Evolutionary conservation across 305 asterid species (phyloP), one percentile per base, ranked within the genome.

Genomic region (Fraxinus xanthoxyloides): DNA sequence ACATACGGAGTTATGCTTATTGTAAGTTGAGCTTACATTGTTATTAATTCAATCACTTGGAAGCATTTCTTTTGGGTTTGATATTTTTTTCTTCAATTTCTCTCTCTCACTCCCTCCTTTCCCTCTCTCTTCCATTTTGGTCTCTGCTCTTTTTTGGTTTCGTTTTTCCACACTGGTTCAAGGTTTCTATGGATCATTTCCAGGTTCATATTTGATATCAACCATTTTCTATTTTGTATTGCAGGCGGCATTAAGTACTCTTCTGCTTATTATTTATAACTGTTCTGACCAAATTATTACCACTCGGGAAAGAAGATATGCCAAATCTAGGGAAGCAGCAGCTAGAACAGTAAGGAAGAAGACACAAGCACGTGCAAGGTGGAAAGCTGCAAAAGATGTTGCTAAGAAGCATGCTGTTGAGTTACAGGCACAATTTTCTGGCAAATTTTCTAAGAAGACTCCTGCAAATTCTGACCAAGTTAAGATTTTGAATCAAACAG

Each of bases 241-340:
- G 82, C 91, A 96, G 99, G 98, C 90, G 83, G 97, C 94, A 84
- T 85, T 96, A 79, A 86, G 93, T 78, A 90, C 98, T 24, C 84
- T 93, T 86, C 89, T 96, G 77, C 88, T 96, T 76, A 91, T 96
- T 78, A 87, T 94, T 74, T 96, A 94, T 86, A 96, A 91, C 89
- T 94, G 92, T 78, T 92, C 97, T 0, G 98, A 93, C 81, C 98
- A 96, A 91, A 85, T 96, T 36, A 87, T 96, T 31, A 85, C 94
- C 17, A 90, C 89, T 75, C 92, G 95, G 81, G 97, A 94, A 88
- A 88, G 98, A 83, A 92, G 99, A 85, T 85, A 79, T 36, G 91
- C 99, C 81, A 91, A 93, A 86, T 90, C 91, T 78, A 86, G 99
- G 84, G 99, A 96, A 86, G 95, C 98, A 76, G 99, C 99, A 38